phyloP scores from a whole-genome alignment of 2,329 filamentous ascomycete species.

The Venturia asperata region DNA sequence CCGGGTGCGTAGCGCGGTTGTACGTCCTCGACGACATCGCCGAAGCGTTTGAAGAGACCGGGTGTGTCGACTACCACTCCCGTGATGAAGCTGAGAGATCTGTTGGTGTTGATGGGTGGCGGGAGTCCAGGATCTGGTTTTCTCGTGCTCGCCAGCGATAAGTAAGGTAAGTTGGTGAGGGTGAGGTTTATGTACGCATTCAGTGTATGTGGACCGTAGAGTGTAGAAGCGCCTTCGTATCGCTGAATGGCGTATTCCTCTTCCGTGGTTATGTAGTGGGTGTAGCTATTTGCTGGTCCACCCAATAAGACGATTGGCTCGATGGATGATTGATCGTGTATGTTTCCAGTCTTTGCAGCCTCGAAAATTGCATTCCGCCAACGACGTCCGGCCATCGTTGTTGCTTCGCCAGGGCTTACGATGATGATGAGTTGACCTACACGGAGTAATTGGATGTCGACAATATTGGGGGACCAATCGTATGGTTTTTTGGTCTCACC shows the following conservation, averaged over 20 bases:
- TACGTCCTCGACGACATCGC: conserved; percentile 55
- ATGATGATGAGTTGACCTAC: conserved; percentile 80
- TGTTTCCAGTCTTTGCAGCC: conserved; percentile 43
- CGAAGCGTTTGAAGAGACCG: conserved; percentile 61
- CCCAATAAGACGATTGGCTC: conserved; percentile 62
- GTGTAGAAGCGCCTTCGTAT: conserved; percentile 90
- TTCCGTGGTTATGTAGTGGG: conserved; percentile 70
- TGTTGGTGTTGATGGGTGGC: conserved; percentile 71
- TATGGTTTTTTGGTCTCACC: conserved; percentile 75
- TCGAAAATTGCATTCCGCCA: conserved; percentile 67
- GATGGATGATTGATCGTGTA: conserved; percentile 22
- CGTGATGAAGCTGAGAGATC: conserved; percentile 72
- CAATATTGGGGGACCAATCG: conserved; percentile 82
- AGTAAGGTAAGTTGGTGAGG: conserved; percentile 61
- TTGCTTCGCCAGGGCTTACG: conserved; percentile 78
- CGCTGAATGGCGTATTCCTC: conserved; percentile 80
- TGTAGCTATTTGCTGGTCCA: conserved; percentile 84
- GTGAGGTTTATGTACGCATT: conserved; percentile 84
- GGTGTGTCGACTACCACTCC: conserved; percentile 68
- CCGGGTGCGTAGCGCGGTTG: conserved; percentile 52
- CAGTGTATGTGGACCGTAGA: conserved; percentile 76
- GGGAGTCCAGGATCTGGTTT: conserved; percentile 47
- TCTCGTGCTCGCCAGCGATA: conserved; percentile 33
- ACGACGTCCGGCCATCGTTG: conserved; percentile 83
- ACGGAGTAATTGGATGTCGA: conserved; percentile 78